Base-by-base conservation (phyloP, 2,329 filamentous ascomycete species). In the Alternaria metachromatica region DNA sequence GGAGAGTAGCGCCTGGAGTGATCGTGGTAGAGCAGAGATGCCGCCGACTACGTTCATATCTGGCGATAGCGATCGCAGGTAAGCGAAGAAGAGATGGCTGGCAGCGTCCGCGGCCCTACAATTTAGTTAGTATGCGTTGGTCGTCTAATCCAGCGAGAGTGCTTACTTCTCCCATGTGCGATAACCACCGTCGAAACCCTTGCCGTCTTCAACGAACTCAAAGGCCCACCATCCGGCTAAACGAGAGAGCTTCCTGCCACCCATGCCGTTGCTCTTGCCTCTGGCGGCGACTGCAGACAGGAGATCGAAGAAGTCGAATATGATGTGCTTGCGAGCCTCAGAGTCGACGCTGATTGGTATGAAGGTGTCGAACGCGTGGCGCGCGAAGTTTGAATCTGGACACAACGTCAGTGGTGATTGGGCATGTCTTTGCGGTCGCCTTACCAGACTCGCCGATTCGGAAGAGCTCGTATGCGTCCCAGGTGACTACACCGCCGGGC, bases 141-240 rank as follows among this genome's bases (percentile, higher is more conserved):
- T 20, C 7, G 20, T 23, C 54, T 54, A 54, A 54, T 43, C 9
- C 9, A 33, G 4, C 15, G 54, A 5, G 7, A 13, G 26, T 20
- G 77, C 88, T 80, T 83, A 94, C 91, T 84, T 90, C 71, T 90
- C 85, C 94, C 96, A 99, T 48, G 89, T 88, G 76, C 92, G 92
- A 81, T 99, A 99, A 58, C 95, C 94, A 44, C 93, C 93, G 71
- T 98, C 96, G 72, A 99, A 99, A 15, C 96, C 96, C 77, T 92
- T 95, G 45, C 92, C 92, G 7, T 89, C 89, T 77, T 98, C 94
- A 50, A 86, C 88, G 70, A 96, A 93, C 75, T 97, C 95, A 78
- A 99, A 99, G 1, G 95, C 94, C 96, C 96, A 99, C 96, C 96
- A 99, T 49, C 94, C 94, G 44, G 95, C 96, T 87, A 97, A 93